Base-by-base conservation (phyloP, 768 basidiomycete genomes). In the Cyathus striatus region DNA sequence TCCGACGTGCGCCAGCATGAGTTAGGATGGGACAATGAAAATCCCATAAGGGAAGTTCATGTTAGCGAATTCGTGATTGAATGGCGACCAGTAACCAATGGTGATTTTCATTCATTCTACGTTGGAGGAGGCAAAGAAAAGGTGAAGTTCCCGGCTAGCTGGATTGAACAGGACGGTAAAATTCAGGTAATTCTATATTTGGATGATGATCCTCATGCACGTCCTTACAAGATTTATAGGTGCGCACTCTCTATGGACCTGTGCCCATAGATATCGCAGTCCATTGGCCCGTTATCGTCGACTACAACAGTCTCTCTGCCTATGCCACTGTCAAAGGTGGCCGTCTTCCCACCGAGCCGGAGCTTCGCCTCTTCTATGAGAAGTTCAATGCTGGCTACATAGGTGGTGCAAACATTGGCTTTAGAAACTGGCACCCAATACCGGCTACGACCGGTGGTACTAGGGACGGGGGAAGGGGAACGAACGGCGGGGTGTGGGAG, bases 401-500 rank as follows among this genome's bases (percentile, higher is more conserved):
- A 49, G 85, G 83, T 16, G 86, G 84, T 25, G 76, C 81, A 1
- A 97, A 97, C 55, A 58, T 83, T 38, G 95, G 92, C 1, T 90
- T 95, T 60, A 76, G 86, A 49, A 89, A 92, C 62, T 96, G 94
- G 91, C 92, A 97, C 58, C 90, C 91, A 18, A 59, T 88, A 39
- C 90, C 92, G 89, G 94, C 86, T 17, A 90, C 88, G 33, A 78
- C 79, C 2, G 88, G 86, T 25, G 61, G 70, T 47, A 65, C 66
- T 46, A 66, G 60, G 40, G 54, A 57, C 44, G 71, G 61, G 17
- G 78, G 80, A 2, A 76, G 68, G 58, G 86, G 89, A 9, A 79
- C 81, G 48, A 97, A 99, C 51, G 96, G 96, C 5, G 96, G 96
- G 4, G 86, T 96, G 13, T 99, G 95, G 93, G 93, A 97, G 68